Evolutionary conservation across 257 asterid genomes (phyloP).

Genomic region (Solanum neorickii): DNA sequence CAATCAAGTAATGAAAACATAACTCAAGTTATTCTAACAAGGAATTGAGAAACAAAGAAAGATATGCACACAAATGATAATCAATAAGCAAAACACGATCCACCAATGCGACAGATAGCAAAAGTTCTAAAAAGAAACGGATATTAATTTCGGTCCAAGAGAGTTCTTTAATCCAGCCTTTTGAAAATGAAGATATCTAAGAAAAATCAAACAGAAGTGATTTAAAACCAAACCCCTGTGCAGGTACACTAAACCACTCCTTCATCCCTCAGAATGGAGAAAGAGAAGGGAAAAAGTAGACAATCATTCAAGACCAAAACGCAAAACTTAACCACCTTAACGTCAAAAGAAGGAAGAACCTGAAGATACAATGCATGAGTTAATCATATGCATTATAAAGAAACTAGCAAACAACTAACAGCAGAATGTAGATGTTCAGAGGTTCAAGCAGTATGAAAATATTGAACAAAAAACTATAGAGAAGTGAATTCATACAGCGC

Average conservation of each 20-base stretch:
- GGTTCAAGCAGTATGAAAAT: not conserved
- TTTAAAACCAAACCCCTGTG: not conserved
- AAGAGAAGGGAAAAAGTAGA: not conserved
- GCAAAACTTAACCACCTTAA: not conserved
- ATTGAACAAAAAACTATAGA: not conserved
- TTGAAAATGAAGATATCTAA: not conserved
- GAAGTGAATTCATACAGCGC: not conserved
- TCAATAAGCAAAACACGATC: not conserved
- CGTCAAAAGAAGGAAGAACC: not conserved
- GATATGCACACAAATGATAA: not conserved
- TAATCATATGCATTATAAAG: not conserved
- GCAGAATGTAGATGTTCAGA: not conserved
- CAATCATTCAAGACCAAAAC: not conserved
- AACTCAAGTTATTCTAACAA: not conserved
- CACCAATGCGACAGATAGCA: not conserved
- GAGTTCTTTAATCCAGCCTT: not conserved
- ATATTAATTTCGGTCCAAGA: not conserved
- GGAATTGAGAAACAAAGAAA: not conserved
- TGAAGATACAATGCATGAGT: not conserved
- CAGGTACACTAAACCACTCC: not conserved
- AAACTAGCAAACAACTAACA: not conserved
- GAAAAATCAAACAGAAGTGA: not conserved
- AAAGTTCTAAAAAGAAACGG: not conserved
- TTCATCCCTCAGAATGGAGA: not conserved
- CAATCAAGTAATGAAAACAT: not conserved